These are phyloP conservation scores for Trichoderma oligosporum DNA, from an alignment of 2,329 filamentous ascomycete genomes.

Conservation along the genomic window DNA sequence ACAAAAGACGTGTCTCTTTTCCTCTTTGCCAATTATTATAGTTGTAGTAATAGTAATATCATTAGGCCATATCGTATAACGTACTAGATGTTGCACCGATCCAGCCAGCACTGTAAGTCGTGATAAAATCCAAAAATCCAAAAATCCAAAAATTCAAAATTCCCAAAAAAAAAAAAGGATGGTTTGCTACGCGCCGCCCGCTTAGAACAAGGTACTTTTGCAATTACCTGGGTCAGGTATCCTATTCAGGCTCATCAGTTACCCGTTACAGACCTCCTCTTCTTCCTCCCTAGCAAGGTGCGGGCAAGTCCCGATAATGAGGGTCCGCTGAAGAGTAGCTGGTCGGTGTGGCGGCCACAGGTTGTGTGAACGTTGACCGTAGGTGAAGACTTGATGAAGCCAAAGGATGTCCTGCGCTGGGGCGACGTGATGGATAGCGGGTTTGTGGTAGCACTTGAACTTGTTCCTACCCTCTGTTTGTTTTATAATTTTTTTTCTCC, in stretches of 20 bases:
- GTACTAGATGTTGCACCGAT: slow-evolving; percentile 16
- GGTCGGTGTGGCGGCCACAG: slow-evolving; percentile 53
- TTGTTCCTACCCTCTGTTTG: slow-evolving; percentile 16
- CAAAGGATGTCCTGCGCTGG: slow-evolving; percentile 31
- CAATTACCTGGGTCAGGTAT: background rate
- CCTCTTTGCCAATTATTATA: background rate
- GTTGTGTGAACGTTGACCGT: slow-evolving; percentile 51
- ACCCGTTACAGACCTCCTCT: background rate
- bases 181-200: background rate
- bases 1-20: slow-evolving; percentile 11
- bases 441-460: slow-evolving; percentile 10
- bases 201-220: background rate
- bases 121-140: background rate
- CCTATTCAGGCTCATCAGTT: background rate
- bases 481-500: too few species aligned
- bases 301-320: slow-evolving; percentile 44
- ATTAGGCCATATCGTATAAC: slow-evolving; percentile 16
- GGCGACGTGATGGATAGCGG: slow-evolving; percentile 11
- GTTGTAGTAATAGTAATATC: slow-evolving; percentile 4
- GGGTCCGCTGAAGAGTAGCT: slow-evolving; percentile 50
- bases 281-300: slow-evolving; percentile 13
- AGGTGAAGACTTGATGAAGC: slow-evolving; percentile 36
- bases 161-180: background rate
- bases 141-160: background rate
- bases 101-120: slow-evolving; percentile 19